Evolutionary conservation across 73 alveolate species (phyloP), one percentile per base, ranked within the genome.

Genomic region (Uronychia binucleata): DNA sequence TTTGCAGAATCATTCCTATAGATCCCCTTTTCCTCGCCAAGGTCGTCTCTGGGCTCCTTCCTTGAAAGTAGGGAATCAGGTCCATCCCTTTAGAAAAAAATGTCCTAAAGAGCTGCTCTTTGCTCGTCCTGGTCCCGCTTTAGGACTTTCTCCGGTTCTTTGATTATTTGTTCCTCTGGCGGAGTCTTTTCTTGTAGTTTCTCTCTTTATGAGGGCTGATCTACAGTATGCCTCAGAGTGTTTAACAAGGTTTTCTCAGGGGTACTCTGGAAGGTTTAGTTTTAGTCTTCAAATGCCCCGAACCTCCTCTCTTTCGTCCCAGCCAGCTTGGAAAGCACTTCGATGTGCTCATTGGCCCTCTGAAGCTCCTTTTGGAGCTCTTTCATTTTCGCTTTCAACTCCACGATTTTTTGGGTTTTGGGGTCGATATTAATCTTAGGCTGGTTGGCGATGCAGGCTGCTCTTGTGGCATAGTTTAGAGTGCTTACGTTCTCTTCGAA

Each of bases 401-500:
- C 97, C 31, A 46, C 76, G 33, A 95, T 79, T 0, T 84, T 74
- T 75, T 81, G 28, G 1, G 84, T 89, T 46, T 92, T 90, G 0
- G 98, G 98, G 86, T 95, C 98, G 26, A 93, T 91, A 92, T 97
- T 97, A 80, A 91, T 95, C 25, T 83, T 80, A 1, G 98, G 98
- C 77, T 90, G 76, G 85, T 97, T 97, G 25, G 96, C 88, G 31
- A 97, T 97, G 59, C 88, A 86, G 32, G 96, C 90, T 59, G 99
- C 99, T 86, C 93, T 93, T 1, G 97, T 95, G 5, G 99, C 99
- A 94, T 97, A 97, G 83, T 94, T 84, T 74, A 97, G 91, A 81
- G 99, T 97, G 35, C 97, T 91, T 11, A 96, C 77, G 82, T 94
- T 96, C 79, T 97, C 99, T 57, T 97, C 99, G 32, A 89, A 86